phyloP scores from a whole-genome alignment of 176 grass and related monocot genomes.

The Rhynchospora breviuscula region DNA sequence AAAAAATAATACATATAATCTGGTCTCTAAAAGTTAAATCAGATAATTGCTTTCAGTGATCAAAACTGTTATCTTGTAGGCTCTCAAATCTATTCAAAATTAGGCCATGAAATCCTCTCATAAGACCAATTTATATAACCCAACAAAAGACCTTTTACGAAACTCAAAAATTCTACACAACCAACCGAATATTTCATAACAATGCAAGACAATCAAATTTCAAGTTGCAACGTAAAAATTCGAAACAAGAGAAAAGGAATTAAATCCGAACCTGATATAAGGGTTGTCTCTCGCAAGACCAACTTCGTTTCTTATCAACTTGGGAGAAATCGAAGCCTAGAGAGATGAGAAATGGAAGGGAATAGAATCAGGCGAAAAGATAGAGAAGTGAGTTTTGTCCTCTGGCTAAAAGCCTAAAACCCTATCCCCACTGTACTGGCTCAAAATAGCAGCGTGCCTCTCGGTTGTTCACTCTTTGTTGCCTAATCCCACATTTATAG shows the following conservation, averaged over 20 bases:
- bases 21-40: background rate
- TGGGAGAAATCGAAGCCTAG: background rate
- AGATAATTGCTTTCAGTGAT: background rate
- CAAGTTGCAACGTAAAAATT: background rate
- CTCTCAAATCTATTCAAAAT: background rate
- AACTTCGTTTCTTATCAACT: background rate
- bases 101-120: background rate
- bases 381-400: background rate
- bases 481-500: constrained; percentile 9
- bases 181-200: background rate
- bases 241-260: background rate
- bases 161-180: background rate
- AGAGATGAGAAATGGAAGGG: background rate
- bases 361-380: background rate
- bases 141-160: background rate
- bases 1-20: background rate
- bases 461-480: constrained; percentile 27
- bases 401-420: background rate
- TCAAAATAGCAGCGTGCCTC: constrained; percentile 8
- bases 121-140: background rate
- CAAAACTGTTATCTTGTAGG: background rate
- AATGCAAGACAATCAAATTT: background rate
- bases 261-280: constrained; percentile 12
- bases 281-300: background rate
- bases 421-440: background rate